Conservation (phyloP, 768 basidiomycete species). For the Tubosaeta sp. region DNA sequence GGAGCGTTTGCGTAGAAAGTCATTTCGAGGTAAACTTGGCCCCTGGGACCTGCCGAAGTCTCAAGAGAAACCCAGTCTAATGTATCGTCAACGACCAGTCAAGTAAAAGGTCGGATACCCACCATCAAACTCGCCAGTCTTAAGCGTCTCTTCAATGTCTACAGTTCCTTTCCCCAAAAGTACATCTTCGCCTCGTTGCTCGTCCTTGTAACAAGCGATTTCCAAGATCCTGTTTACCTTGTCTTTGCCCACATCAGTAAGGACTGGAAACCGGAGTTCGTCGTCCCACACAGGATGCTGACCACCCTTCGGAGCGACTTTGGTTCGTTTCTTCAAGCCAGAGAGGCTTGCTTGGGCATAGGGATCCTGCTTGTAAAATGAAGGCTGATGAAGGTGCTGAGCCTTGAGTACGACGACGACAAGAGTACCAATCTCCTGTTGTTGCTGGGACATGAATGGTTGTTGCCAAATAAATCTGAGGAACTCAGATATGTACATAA, state of each 20-base stretch:
- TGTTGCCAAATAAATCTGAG: neutral
- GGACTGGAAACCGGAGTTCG: slow-evolving; percentile 75
- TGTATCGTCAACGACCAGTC: slow-evolving; percentile 4
- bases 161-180: slow-evolving; percentile 71
- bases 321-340: slow-evolving; percentile 63
- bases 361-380: slow-evolving; percentile 89
- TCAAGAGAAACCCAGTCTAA: slow-evolving; percentile 67
- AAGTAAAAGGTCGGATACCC: slow-evolving; percentile 24
- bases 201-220: slow-evolving; percentile 78
- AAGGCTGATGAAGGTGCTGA: slow-evolving; percentile 77
- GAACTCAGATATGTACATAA: too few relatives aligned
- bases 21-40: slow-evolving; percentile 90
- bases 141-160: slow-evolving; percentile 74
- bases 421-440: slow-evolving; percentile 69
- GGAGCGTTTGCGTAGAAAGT: slow-evolving; percentile 81
- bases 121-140: slow-evolving; percentile 92
- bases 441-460: slow-evolving; percentile 23
- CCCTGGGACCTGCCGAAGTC: slow-evolving; percentile 60
- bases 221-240: slow-evolving; percentile 51
- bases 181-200: slow-evolving; percentile 65
- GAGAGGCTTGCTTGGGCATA: slow-evolving; percentile 63
- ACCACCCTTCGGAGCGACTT: slow-evolving; percentile 78
- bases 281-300: slow-evolving; percentile 94
- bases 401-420: slow-evolving; percentile 85
- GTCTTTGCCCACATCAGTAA: slow-evolving; percentile 52